These are phyloP conservation scores for Backusella psychrophila DNA, from an alignment of 192 early-diverging fungal genomes.

Conservation along the genomic window DNA sequence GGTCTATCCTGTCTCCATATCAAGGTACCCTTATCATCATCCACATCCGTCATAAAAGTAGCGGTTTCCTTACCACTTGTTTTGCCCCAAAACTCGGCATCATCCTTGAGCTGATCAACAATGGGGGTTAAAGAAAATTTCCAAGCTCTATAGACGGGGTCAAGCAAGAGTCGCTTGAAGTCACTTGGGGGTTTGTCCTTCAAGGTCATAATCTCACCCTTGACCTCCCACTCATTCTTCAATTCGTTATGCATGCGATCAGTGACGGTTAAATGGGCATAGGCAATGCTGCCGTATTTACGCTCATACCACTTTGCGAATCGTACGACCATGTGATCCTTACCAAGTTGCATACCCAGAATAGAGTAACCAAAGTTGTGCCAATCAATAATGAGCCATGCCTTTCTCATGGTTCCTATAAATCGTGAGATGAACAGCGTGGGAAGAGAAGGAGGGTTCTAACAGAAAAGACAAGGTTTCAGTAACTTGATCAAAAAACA, in stretches of 20 bases:
- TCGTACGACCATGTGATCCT: constrained; percentile 49
- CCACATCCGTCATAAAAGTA: constrained; percentile 10
- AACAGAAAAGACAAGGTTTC: not conserved
- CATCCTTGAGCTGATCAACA: constrained; percentile 32
- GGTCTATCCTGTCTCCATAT: constrained; percentile 53
- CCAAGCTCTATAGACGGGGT: constrained; percentile 78
- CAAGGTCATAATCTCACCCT: constrained; percentile 71
- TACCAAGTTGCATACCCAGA: constrained; percentile 70
- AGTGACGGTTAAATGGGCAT: constrained; percentile 85
- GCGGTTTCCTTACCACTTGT: not conserved
- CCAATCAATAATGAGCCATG: constrained; percentile 91
- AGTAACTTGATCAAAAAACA: not conserved
- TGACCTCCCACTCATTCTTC: constrained; percentile 52
- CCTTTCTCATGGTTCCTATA: constrained; percentile 60
- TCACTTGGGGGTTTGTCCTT: constrained; percentile 81
- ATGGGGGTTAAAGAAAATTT: constrained; percentile 66
- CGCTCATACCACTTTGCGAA: constrained; percentile 63
- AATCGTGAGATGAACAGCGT: constrained; percentile 79
- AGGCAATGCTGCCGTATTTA: constrained; percentile 62
- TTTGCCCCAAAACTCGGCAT: not conserved
- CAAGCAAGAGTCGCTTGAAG: constrained; percentile 59
- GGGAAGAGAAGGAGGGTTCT: constrained; percentile 96
- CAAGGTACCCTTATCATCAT: constrained; percentile 8
- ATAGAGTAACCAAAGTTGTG: constrained; percentile 96
- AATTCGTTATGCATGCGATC: constrained; percentile 76